These are phyloP conservation scores for Penicillium egyptiacum DNA, from an alignment of 495 filamentous ascomycete genomes.

Conservation along the genomic window DNA sequence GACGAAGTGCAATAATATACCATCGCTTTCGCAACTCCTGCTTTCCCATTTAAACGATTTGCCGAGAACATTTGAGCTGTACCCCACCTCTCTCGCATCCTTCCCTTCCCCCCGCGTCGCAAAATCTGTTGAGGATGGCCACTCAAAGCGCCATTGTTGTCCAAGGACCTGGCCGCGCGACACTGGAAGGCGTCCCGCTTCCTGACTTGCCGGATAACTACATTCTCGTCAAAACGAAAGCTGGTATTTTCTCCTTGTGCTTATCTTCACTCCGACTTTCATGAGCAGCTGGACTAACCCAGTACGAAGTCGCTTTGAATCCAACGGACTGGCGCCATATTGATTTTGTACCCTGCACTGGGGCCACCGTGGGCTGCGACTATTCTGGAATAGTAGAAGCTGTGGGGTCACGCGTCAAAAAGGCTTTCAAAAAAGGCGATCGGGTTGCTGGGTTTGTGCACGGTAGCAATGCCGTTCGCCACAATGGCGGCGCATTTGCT, in stretches of 20 bases:
- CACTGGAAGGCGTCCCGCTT: conserved; percentile 21
- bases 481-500: conserved; percentile 53
- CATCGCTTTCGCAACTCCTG: background rate
- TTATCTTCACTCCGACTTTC: background rate
- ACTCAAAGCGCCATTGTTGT: conserved; percentile 22
- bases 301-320: conserved; percentile 47
- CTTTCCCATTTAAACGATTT: conserved; percentile 9
- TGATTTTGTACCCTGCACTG: conserved; percentile 26
- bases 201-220: conserved; percentile 40
- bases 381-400: conserved; percentile 55
- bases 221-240: conserved; percentile 47
- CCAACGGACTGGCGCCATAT: conserved; percentile 58
- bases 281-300: conserved; percentile 10
- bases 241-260: conserved; percentile 12
- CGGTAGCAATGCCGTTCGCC: conserved; percentile 46
- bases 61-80: background rate
- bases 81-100: background rate
- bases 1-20: background rate
- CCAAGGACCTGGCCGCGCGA: conserved; percentile 16
- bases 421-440: conserved; percentile 46
- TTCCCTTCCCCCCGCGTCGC: background rate
- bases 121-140: conserved; percentile 8
- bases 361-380: conserved; percentile 53
- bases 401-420: conserved; percentile 46
- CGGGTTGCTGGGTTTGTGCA: conserved; percentile 50